A percentile compares a stretch with the other conserved stretches of the same genome.
Conservation (phyloP, 1,284 basidiomycete species). For the Ganoderma resinaceum region DNA sequence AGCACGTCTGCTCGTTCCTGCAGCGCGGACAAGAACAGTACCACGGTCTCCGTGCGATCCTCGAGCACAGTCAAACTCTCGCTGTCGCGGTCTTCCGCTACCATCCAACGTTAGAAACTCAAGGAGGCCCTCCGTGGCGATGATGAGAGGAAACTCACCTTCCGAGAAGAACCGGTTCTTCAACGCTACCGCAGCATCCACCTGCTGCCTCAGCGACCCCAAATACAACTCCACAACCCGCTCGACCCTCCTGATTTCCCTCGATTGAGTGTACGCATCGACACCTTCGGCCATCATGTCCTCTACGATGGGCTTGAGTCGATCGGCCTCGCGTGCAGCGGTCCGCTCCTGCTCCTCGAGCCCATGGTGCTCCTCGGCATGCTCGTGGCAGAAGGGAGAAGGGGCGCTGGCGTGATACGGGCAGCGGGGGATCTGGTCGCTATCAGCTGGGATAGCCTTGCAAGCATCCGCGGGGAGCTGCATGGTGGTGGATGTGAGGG, state of each 20-base stretch:
- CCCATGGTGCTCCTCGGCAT: not conserved
- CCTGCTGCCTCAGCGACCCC: not conserved
- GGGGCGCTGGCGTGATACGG: not conserved
- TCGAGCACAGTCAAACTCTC: too few species aligned
- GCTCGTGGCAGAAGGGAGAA: not conserved
- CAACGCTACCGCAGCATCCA: constrained; percentile 1
- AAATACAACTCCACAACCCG: not conserved
- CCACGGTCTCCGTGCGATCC: not conserved
- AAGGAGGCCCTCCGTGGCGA: not conserved
- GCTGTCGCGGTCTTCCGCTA: not conserved
- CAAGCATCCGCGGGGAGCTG: not conserved
- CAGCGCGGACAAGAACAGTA: not conserved
- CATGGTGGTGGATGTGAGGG: not conserved
- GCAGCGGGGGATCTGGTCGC: not conserved
- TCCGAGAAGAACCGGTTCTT: not conserved
- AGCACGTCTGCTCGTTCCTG: not conserved
- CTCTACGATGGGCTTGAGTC: not conserved
- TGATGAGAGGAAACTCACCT: not conserved
- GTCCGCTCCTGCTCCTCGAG: not conserved
- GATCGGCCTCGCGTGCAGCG: not conserved
- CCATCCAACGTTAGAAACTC: not conserved
- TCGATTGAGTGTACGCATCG: not conserved
- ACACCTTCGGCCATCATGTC: not conserved
- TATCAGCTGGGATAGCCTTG: not conserved
- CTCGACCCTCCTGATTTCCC: constrained; percentile 1